Evolutionary conservation across 1,284 basidiomycete genomes (phyloP), one percentile per base, ranked within the genome.

Genomic region (Fomitopsis pinicola): DNA sequence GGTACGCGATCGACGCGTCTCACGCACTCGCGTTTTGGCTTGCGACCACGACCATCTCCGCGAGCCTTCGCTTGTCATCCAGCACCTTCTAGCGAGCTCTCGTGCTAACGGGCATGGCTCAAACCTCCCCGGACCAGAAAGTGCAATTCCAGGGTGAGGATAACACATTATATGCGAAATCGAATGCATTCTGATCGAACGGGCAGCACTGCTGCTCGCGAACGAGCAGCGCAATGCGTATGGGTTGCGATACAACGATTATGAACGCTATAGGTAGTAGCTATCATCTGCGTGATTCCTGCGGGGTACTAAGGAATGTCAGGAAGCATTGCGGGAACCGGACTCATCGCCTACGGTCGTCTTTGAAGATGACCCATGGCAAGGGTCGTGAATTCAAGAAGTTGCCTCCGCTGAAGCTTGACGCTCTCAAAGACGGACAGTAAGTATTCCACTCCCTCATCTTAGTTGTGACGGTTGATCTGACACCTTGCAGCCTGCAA

Each of bases 151-250:
- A 71, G 54, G 71, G 71, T 72, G 42, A 28, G 65, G 50, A 26
- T 6, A 22, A 22, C 8, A 45, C 19, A 30, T 40, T 26, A 28
- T 46, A 55, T 3, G 35, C 12, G 3, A 22, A 8, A 7, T 2
- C 19, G 6, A 19, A 28, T 30, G 42, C n/a, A 30, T 30, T 36
- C 22, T 54, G 55, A 55, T 14, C 42, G 26, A 30, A 17, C 55
- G 53, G 53, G 52, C 67, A 91, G 92, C 93, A 33, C 82, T 97
- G 46, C 85, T 89, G 72, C 82, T 95, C 62, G 86, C 88, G 59
- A 95, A 94, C 73, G 90, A 95, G 73, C 95, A 97, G 71, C 87
- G 95, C 62, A 95, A 83, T 67, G 89, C 92, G 35, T 96, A 97
- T 73, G 95, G 95, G 26, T 79, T 97, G 67, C 87, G 95, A 63